Evolutionary conservation across 2,329 filamentous ascomycete genomes (phyloP).

Genomic region (Periglandula ipomoeae): DNA sequence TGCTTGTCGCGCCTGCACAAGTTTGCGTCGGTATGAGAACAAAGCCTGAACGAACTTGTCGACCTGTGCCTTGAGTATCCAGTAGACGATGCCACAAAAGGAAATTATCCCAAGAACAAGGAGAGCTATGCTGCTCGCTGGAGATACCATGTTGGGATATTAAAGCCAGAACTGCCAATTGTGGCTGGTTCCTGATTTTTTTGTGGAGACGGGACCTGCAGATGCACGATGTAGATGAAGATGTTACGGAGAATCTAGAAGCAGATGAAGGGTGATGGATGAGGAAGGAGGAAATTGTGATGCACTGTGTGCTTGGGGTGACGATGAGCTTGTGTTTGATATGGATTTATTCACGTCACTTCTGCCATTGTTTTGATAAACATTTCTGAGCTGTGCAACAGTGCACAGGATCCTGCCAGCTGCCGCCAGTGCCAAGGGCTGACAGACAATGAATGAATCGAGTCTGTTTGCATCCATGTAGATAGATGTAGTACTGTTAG

Average conservation of each 20-base stretch:
- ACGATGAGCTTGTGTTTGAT: not conserved
- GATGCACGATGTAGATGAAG: not conserved
- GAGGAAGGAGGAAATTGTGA: not conserved
- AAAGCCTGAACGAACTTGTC: conserved; percentile 21
- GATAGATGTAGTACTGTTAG: too few species aligned
- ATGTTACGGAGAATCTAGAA: not conserved
- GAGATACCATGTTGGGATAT: conserved; percentile 6
- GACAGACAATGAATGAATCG: not conserved
- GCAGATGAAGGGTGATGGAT: not conserved
- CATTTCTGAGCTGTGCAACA: not conserved
- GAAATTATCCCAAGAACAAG: conserved; percentile 22
- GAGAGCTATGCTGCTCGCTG: conserved; percentile 19
- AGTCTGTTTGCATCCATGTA: too few species aligned
- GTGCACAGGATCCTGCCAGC: conserved; percentile 1
- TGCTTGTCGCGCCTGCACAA: not conserved
- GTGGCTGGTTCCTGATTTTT: not conserved
- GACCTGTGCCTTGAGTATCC: conserved; percentile 20
- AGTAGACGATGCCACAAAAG: conserved; percentile 20
- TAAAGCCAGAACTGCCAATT: not conserved
- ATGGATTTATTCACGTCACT: not conserved
- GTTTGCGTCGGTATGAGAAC: conserved; percentile 11
- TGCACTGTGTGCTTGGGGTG: not conserved
- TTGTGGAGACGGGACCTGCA: not conserved
- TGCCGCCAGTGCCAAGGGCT: not conserved
- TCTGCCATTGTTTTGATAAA: not conserved